These are phyloP conservation scores for Rhododendron williamsianum DNA, from an alignment of 148 eudicot species.

Conservation along the genomic window DNA sequence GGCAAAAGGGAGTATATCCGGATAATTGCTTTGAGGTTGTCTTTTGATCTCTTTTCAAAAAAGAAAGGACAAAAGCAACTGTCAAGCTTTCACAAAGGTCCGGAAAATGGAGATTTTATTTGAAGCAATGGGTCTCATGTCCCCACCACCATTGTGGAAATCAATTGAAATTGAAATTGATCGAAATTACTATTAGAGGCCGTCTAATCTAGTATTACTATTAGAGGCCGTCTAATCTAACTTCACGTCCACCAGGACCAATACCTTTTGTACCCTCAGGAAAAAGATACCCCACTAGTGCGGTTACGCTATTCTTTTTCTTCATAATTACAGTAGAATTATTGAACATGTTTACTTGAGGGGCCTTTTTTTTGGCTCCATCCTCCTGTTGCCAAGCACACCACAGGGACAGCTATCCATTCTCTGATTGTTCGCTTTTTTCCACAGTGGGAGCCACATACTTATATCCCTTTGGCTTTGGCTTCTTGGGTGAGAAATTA, in stretches of 20 bases:
- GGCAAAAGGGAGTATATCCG: background rate
- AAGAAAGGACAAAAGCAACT: background rate
- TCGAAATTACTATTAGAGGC: background rate
- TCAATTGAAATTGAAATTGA: background rate
- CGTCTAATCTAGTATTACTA: background rate
- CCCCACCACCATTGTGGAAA: background rate
- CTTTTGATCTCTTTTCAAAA: background rate
- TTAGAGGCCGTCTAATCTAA: background rate
- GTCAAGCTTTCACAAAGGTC: background rate
- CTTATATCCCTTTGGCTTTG: too few relatives aligned
- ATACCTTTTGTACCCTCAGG: too few relatives aligned
- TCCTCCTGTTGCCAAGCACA: too few relatives aligned
- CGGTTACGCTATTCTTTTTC: background rate
- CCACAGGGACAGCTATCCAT: too few relatives aligned
- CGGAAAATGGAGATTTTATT: background rate
- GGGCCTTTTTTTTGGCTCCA: too few relatives aligned
- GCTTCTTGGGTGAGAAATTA: too few relatives aligned
- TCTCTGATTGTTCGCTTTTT: too few relatives aligned
- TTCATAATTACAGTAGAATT: too few relatives aligned
- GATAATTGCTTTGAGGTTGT: background rate
- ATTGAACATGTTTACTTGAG: too few relatives aligned
- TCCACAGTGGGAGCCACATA: too few relatives aligned
- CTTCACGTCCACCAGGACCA: too few relatives aligned
- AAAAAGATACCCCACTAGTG: too few relatives aligned
- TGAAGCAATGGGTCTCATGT: background rate